Base-by-base conservation (phyloP, 2,329 filamentous ascomycete species). In the Penicillium sp. region DNA sequence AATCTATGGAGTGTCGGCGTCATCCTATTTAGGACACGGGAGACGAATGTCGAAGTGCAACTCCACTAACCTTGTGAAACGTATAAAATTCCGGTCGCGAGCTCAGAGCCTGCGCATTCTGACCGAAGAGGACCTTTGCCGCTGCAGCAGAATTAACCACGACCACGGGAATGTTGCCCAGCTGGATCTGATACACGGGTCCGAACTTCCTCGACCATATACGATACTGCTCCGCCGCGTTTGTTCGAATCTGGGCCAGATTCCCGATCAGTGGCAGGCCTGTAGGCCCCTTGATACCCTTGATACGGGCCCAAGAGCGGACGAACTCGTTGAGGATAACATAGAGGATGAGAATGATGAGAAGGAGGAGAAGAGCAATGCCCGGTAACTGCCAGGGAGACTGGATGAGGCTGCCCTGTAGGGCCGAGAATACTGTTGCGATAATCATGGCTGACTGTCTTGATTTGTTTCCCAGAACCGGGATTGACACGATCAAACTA, bases 81-180 rank as follows among this genome's bases (percentile, higher is more conserved):
- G 77, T 80, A 61, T 81, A 80, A 42, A 80, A 77, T 50, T 79
- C 75, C 0, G 78, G 78, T 14, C 78, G 65, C 0, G 77, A 80
- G 46, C 73, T 77, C 41, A 80, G 60, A 0, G 78, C 76, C 51
- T 79, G 76, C 0, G 74, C 70, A 56, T 80, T 75, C 9, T 75
- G 69, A 2, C 73, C 72, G 49, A 81, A 79, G 6, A 81, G 65
- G 8, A 68, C 63, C 47, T 72, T 75, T 1, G 77, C 77, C 2
- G 76, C 65, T 1, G 72, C 72, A 1, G 77, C 76, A 5, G 74
- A 75, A 56, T 81, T 81, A 37, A 81, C 72, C 8, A 81, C 72
- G 2, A 81, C 70, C 11, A 80, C 67, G 0, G 77, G 77, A 13
- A 79, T 69, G 38, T 81, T 81, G 0, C 79, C 79, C 6, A 82